phyloP scores from a whole-genome alignment of 2,329 filamentous ascomycete species.

The Ophiostoma quercus region DNA sequence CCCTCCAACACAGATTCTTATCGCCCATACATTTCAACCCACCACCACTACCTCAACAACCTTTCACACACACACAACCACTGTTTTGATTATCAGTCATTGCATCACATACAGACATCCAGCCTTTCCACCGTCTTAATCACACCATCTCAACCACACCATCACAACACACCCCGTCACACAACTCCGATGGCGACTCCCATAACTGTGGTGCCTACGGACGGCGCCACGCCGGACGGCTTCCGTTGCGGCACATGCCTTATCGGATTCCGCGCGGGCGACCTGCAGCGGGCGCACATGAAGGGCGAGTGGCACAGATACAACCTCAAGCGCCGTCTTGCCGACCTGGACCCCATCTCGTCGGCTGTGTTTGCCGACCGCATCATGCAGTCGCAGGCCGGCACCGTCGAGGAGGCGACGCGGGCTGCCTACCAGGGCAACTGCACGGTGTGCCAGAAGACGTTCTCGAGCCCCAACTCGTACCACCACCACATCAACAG shows the following conservation, averaged over 20 bases:
- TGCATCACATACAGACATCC: background rate
- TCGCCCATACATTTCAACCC: background rate
- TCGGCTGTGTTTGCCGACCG: conserved; percentile 95
- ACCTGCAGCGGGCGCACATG: conserved; percentile 93
- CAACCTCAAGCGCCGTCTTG: conserved; percentile 91
- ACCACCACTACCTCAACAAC: background rate
- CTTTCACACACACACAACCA: background rate
- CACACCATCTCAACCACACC: too few species aligned
- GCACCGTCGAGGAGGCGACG: conserved; percentile 75
- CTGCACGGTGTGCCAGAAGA: conserved; percentile 80
- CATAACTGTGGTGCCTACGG: conserved; percentile 46
- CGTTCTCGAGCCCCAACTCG: conserved; percentile 94
- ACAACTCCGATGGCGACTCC: background rate
- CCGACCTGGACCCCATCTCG: conserved; percentile 81
- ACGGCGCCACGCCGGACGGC: conserved; percentile 52
- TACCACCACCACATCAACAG: conserved; percentile 89
- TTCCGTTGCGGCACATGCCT: conserved; percentile 99
- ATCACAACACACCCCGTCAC: background rate
- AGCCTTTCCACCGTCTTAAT: too few species aligned
- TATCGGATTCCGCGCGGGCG: conserved; percentile 90
- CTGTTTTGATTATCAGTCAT: background rate
- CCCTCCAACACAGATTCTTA: background rate
- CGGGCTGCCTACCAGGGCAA: conserved; percentile 82
- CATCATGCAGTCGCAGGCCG: conserved; percentile 83
- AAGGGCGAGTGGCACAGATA: conserved; percentile 99